Base-by-base conservation (phyloP, 1,284 basidiomycete species). In the Laetiporus sulphureus region DNA sequence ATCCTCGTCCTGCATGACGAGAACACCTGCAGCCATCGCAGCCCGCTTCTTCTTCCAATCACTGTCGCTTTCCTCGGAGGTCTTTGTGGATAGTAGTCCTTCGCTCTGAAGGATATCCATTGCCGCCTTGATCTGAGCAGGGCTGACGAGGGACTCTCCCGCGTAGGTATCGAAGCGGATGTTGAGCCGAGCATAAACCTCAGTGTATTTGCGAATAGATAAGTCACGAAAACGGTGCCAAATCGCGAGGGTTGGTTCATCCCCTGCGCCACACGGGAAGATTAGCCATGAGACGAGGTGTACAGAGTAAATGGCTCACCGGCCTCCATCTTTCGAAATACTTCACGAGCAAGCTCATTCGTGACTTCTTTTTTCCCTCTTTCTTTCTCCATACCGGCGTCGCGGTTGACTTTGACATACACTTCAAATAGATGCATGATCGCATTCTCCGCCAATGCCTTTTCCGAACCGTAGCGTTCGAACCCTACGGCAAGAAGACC, bases 291-390 rank as follows among this genome's bases (percentile, higher is more conserved):
- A n/a, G n/a, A n/a, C n/a, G n/a, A n/a, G n/a, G n/a, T n/a, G n/a
- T n/a, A n/a, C n/a, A n/a, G n/a, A n/a, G n/a, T n/a, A n/a, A n/a
- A n/a, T n/a, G n/a, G n/a, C n/a, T 97, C 91, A 25, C 90, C 90
- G 48, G 93, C 89, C 65, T 99, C 95, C 93, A 99, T 98, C 16
- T 82, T 80, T 65, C 87, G 93, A 75, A 99, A 99, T 73, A 90
- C n/a, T n/a, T n/a, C n/a, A n/a, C n/a, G n/a, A n/a, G n/a, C n/a
- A n/a, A n/a, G n/a, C n/a, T n/a, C n/a, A n/a, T n/a, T 94, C 45
- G 75, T 72, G 3, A 93, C 88, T 1, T 94, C 95, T 47, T 83
- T 78, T 10, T 73, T 75, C 64, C 95, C 91, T 52, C 95, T 83
- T 16, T 71, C 59, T 1, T 82, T 78, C 51, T 91, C 81, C 2